phyloP scores from a whole-genome alignment of 1,284 basidiomycete species.

The Leccinum variabile region DNA sequence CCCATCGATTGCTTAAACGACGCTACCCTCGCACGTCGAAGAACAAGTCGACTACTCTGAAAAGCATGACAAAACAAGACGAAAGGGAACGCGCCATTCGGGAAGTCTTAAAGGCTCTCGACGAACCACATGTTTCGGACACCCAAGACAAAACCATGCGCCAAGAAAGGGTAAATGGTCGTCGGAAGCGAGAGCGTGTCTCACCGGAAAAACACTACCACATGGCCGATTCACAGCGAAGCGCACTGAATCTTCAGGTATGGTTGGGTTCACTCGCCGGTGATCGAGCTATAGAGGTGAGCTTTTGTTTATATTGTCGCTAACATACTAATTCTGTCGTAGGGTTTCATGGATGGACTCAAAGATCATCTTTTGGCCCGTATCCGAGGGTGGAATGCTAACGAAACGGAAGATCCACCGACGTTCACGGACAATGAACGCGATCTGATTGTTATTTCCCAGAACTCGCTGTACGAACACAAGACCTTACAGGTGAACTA shows the following conservation, averaged over 20 bases:
- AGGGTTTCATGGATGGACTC: not conserved
- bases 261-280: not conserved
- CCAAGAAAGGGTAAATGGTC: not conserved
- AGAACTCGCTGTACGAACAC: not conserved
- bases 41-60: not conserved
- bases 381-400: not conserved
- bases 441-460: not conserved
- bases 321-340: not conserved
- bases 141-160: not conserved
- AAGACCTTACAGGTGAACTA: not conserved
- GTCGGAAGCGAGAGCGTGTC: no score
- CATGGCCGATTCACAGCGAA: no score
- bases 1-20: not conserved
- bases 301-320: not conserved
- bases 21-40: not conserved
- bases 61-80: not conserved
- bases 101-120: not conserved
- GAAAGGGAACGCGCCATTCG: not conserved
- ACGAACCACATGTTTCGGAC: not conserved
- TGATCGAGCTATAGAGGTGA: not conserved
- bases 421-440: not conserved
- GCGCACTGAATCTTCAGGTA: not conserved
- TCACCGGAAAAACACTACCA: no score
- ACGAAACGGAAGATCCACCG: no score
- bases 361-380: not conserved